Percentiles rank a stretch among this genome's conserved stretches.
phyloP scores from a whole-genome alignment of 129 eudicot species.

The Deinandra increscens region DNA sequence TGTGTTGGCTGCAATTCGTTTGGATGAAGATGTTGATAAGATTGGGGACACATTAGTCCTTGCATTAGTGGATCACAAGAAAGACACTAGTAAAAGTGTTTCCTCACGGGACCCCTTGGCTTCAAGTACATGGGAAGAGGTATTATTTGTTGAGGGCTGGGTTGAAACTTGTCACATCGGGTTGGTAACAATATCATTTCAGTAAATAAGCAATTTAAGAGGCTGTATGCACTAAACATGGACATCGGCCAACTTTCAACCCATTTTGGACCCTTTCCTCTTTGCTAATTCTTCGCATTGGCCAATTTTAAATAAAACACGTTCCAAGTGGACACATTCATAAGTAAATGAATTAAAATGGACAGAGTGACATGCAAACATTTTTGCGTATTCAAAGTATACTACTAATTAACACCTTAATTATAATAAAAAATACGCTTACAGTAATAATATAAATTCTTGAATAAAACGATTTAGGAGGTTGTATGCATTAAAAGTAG shows the following conservation, averaged over 20 bases:
- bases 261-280: background rate
- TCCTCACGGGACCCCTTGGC: constrained; percentile 64
- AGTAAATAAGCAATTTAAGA: background rate
- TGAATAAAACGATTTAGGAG: background rate
- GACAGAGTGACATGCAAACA: background rate
- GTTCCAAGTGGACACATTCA: background rate
- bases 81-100: constrained; percentile 39
- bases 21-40: constrained; percentile 63
- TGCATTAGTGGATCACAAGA: constrained; percentile 59
- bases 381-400: background rate
- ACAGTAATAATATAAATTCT: background rate
- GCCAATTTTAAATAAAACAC: background rate
- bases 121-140: constrained; percentile 91
- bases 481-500: background rate
- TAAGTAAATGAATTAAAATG: background rate
- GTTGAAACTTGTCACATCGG: background rate
- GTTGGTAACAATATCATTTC: background rate
- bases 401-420: background rate
- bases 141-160: constrained; percentile 16
- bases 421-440: background rate
- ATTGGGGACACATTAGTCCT: constrained; percentile 75
- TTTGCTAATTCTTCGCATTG: background rate
- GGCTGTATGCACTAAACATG: background rate
- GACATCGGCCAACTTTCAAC: background rate
- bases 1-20: constrained; percentile 70